Percentiles rank a stretch among this genome's conserved stretches.
Evolutionary conservation across 2,329 filamentous ascomycete genomes (phyloP).

Genomic region (Scedosporium boydii): DNA sequence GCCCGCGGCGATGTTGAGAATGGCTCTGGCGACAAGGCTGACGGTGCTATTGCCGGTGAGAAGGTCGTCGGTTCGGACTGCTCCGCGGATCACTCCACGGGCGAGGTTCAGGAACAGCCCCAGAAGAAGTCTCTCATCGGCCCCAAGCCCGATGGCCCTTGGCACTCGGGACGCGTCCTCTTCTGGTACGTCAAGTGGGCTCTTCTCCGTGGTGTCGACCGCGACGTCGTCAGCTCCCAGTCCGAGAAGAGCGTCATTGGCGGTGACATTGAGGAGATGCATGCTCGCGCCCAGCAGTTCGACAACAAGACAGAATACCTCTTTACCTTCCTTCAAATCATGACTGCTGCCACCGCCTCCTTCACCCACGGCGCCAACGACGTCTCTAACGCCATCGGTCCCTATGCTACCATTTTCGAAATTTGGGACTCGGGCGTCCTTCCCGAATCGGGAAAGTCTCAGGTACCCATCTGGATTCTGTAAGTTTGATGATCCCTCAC

Average conservation of each 20-base stretch:
- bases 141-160: constrained; percentile 30
- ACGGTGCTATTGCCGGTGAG: constrained; percentile 16
- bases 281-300: constrained; percentile 47
- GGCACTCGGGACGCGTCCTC: constrained; percentile 30
- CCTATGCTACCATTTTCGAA: constrained; percentile 52
- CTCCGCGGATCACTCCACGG: constrained; percentile 11
- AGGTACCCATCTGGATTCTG: constrained; percentile 52
- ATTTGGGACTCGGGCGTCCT: constrained; percentile 45
- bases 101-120: constrained; percentile 27
- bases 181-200: constrained; percentile 35
- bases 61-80: constrained; percentile 12
- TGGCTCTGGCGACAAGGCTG: constrained; percentile 15
- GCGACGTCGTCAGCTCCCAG: constrained; percentile 29
- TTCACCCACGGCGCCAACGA: constrained; percentile 61
- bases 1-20: constrained; percentile 11
- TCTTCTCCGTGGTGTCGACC: constrained; percentile 37
- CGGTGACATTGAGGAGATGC: constrained; percentile 43
- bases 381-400: constrained; percentile 48
- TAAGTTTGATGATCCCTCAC: not conserved
- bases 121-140: constrained; percentile 23
- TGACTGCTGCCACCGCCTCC: constrained; percentile 52
- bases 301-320: constrained; percentile 53
- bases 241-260: constrained; percentile 32
- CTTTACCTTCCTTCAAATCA: constrained; percentile 50
- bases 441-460: constrained; percentile 24